A percentile compares a stretch with the other conserved stretches of the same genome.
phyloP scores from a whole-genome alignment of 805 yeast species.

The Lipomyces japonicus region DNA sequence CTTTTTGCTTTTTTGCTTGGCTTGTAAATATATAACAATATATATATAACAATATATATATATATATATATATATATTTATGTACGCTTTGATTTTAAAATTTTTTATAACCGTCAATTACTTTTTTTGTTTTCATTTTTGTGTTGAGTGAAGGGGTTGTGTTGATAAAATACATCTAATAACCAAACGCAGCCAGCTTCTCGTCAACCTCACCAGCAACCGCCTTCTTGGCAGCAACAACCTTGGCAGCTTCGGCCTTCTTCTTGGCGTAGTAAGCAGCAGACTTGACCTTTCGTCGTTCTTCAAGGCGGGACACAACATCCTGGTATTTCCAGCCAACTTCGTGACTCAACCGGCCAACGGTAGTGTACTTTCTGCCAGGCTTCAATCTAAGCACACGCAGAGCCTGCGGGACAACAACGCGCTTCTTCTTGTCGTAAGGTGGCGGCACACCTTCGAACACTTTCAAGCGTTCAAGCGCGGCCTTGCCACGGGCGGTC shows the following conservation, averaged over 20 bases:
- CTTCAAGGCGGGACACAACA: conserved; percentile 95
- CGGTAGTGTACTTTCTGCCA: conserved; percentile 99
- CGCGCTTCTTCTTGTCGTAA: conserved; percentile 99
- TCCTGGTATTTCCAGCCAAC: conserved; percentile 99
- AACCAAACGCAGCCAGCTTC: conserved; percentile 95
- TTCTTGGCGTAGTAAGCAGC: conserved; percentile 99
- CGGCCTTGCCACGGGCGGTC: conserved; percentile 99
- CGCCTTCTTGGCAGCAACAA: conserved; percentile 77
- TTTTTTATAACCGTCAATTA: not conserved
- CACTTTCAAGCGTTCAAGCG: conserved; percentile 98
- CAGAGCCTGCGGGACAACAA: conserved; percentile 99
- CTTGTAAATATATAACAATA: too few species aligned
- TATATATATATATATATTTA: too few species aligned
- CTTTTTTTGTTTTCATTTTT: not conserved
- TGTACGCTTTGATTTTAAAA: too few species aligned
- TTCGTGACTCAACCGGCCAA: conserved; percentile 91
- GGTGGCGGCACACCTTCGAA: conserved; percentile 99
- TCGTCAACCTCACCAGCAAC: conserved; percentile 87
- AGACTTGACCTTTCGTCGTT: conserved; percentile 97
- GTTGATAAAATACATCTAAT: conserved; percentile 51
- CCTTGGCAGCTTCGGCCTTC: conserved; percentile 93
- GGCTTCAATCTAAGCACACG: conserved; percentile 98
- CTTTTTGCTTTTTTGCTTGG: not conserved
- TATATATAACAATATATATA: too few species aligned
- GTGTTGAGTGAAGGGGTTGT: too few species aligned